A percentile compares a stretch with the other conserved stretches of the same genome.
Evolutionary conservation across 768 basidiomycete genomes (phyloP).

Genomic region (Suillus placidus): DNA sequence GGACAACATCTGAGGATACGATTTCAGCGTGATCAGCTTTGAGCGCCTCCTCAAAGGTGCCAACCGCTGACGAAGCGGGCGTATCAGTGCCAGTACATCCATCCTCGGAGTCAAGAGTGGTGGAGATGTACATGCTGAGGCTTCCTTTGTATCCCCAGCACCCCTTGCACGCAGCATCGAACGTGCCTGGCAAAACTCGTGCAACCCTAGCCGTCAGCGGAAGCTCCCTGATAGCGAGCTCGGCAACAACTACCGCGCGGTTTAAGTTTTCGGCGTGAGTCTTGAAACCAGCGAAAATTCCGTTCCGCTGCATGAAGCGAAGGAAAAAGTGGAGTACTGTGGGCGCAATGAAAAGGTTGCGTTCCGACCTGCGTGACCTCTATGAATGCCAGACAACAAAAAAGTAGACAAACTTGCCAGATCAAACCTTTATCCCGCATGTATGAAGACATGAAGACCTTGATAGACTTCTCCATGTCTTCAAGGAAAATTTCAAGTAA

Average conservation of each 20-base stretch:
- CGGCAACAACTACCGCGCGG: conserved; percentile 46
- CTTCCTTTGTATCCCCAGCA: conserved; percentile 51
- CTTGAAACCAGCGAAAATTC: conserved; percentile 39
- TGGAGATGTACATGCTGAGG: conserved; percentile 28
- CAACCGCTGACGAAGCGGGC: conserved; percentile 8
- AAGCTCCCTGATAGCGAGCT: conserved; percentile 42
- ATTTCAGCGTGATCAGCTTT: conserved; percentile 36
- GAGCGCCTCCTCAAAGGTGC: conserved; percentile 42
- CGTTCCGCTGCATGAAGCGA: conserved; percentile 47
- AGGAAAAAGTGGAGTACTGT: conserved; percentile 49
- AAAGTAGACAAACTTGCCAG: conserved; percentile 46
- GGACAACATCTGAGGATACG: conserved; percentile 22
- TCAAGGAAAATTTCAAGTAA: conserved; percentile 55
- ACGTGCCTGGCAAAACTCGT: conserved; percentile 41
- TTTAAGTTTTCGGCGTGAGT: conserved; percentile 36
- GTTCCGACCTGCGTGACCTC: conserved; percentile 41
- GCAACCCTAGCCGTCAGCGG: conserved; percentile 44
- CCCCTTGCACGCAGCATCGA: conserved; percentile 51
- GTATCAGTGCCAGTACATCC: not conserved
- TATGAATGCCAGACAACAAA: conserved; percentile 11
- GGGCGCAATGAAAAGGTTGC: conserved; percentile 44
- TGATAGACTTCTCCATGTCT: conserved; percentile 60
- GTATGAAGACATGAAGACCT: conserved; percentile 71
- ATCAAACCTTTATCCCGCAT: conserved; percentile 65
- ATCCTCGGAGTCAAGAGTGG: conserved; percentile 2